phyloP scores from a whole-genome alignment of 768 basidiomycete species.

The Amanita phalloides region DNA sequence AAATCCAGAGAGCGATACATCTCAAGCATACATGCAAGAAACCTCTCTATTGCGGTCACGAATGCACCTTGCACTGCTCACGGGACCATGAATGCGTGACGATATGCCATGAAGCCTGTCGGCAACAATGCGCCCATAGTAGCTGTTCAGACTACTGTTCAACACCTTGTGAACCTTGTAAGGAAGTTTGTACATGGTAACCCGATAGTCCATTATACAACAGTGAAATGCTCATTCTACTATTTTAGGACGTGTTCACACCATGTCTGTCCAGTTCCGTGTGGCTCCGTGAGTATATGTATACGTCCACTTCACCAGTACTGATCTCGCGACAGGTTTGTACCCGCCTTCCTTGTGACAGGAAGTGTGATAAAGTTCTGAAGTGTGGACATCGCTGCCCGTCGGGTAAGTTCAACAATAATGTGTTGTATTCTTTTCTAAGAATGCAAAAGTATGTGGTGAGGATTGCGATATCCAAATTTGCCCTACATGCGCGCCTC shows the following conservation, averaged over 20 bases:
- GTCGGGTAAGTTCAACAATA: conserved; percentile 33
- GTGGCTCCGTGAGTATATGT: conserved; percentile 47
- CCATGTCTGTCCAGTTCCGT: conserved; percentile 45
- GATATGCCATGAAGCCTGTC: conserved; percentile 34
- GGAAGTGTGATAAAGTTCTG: conserved; percentile 35
- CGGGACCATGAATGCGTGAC: conserved; percentile 36
- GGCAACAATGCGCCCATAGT: conserved; percentile 45
- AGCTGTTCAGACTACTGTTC: conserved; percentile 38
- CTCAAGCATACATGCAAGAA: conserved; percentile 38
- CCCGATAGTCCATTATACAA: not conserved
- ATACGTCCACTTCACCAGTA: not conserved
- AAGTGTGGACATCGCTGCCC: conserved; percentile 57
- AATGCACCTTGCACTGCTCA: conserved; percentile 39
- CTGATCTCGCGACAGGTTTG: conserved; percentile 35
- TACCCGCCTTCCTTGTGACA: conserved; percentile 52
- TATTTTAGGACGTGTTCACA: conserved; percentile 42
- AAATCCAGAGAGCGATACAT: conserved; percentile 25
- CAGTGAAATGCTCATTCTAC: not conserved
- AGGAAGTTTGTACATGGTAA: conserved; percentile 49
- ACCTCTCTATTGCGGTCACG: conserved; percentile 43
- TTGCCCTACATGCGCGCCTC: conserved; percentile 40
- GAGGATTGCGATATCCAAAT: conserved; percentile 47
- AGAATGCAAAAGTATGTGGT: conserved; percentile 42
- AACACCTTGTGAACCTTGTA: conserved; percentile 49
- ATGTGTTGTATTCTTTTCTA: not conserved